Percentiles rank a stretch among this genome's conserved stretches.
phyloP scores from a whole-genome alignment of 306 rosid genomes.

The Myrica gale region DNA sequence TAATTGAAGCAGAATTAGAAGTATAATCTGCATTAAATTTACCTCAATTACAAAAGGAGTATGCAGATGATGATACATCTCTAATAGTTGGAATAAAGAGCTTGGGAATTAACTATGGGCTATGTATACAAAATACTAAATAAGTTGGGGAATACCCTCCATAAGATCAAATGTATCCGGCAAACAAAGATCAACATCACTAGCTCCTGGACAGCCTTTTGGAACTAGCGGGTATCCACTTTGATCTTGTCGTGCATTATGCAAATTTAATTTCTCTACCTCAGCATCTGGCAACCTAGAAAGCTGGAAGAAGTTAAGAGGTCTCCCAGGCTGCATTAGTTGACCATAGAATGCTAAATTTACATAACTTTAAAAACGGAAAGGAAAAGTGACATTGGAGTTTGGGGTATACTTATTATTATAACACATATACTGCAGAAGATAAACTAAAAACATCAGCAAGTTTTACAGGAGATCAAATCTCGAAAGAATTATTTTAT shows the following conservation, averaged over 20 bases:
- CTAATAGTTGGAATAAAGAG: slow-evolving; percentile 9
- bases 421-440: background rate
- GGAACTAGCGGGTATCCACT: slow-evolving; percentile 27
- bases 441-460: background rate
- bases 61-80: slow-evolving; percentile 18
- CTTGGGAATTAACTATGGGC: background rate
- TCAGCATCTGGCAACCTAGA: slow-evolving; percentile 47
- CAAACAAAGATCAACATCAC: slow-evolving; percentile 44
- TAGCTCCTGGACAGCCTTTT: slow-evolving; percentile 30
- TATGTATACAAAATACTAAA: slow-evolving; percentile 11
- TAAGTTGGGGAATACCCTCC: slow-evolving; percentile 41
- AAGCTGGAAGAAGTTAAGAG: slow-evolving; percentile 66
- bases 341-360: slow-evolving; percentile 24
- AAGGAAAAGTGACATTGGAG: background rate
- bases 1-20: slow-evolving; percentile 39
- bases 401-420: background rate
- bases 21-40: slow-evolving; percentile 45
- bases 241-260: slow-evolving; percentile 37
- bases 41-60: slow-evolving; percentile 26
- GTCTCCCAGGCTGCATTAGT: slow-evolving; percentile 33
- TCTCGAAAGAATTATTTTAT: background rate
- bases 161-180: slow-evolving; percentile 50
- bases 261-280: slow-evolving; percentile 29
- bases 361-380: background rate
- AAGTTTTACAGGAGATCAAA: background rate